Base-by-base conservation (phyloP, 2,329 filamentous ascomycete genomes). In the Monosporascus ibericus region DNA sequence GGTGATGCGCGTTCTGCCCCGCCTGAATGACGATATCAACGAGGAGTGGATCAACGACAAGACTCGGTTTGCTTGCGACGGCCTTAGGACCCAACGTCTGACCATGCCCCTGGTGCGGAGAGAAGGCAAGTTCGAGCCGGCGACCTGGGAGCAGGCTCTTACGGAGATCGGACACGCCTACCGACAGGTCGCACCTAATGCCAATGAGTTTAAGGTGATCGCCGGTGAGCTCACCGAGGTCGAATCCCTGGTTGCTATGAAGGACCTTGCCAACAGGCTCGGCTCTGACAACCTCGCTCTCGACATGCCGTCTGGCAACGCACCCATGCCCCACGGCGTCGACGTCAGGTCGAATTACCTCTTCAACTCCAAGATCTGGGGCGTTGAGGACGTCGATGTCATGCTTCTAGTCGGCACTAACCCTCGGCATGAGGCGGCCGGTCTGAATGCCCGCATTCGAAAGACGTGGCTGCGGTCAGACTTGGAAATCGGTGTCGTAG, bases 11-110 rank as follows among this genome's bases (percentile, higher is more conserved):
- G 81, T 99, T 55, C 69, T 96, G 17, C 94, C 94, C 54, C 84
- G 94, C 64, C 80, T 99, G 56, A 99, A 99, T 70, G 94, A 99
- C 68, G 92, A 97, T 65, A 85, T 99, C 64, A 99, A 99, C 72
- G 94, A 99, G 76, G 94, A 99, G 73, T 99, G 94, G 94, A 97
- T 99, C 71, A 94, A 97, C 73, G 94, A 99, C 78, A 99, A 97
- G 81, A 86, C 90, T 40, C 85, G 94, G 59, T 99, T 97, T 70
- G 92, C 94, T 42, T 95, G 92, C 70, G 94, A 99, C 70, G 94
- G 94, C 48, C 80, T 99, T 60, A 95, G 92, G 82, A 97, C 92
- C 47, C 94, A 99, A 74, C 85, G 94, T 67, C 79, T 99, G 52
- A 97, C 94, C 37, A 94, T 92, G 60, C 94, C 94, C 42, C 76